phyloP scores from a whole-genome alignment of 192 early-diverging fungal genomes.

The Coemansia biformis region DNA sequence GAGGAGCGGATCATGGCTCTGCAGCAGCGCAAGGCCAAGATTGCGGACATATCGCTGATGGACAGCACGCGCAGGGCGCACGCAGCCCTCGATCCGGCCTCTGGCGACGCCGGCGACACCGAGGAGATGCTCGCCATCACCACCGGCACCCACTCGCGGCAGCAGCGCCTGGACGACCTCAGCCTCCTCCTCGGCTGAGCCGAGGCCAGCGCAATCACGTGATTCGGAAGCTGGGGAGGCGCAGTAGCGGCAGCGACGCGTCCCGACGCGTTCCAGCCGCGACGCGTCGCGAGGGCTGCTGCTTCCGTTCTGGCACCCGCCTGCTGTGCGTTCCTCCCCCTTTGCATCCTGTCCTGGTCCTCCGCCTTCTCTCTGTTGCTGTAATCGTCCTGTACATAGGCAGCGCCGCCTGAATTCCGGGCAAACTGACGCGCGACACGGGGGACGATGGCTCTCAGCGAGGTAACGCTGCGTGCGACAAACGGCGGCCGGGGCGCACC shows the following conservation, averaged over 20 bases:
- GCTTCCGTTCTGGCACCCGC: too few relatives aligned
- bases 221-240: neutral
- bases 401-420: too few relatives aligned
- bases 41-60: constrained; percentile 49
- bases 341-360: too few relatives aligned
- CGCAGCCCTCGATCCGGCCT: neutral
- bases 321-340: too few relatives aligned
- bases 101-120: constrained; percentile 8
- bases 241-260: too few relatives aligned
- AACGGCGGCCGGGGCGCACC: constrained; percentile 9
- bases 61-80: constrained; percentile 31
- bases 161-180: constrained; percentile 49
- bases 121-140: constrained; percentile 23
- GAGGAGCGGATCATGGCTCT: constrained; percentile 83
- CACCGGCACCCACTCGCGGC: constrained; percentile 40
- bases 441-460: constrained; percentile 34
- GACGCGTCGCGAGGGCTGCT: too few relatives aligned
- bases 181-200: constrained; percentile 28
- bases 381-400: too few relatives aligned
- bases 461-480: constrained; percentile 36
- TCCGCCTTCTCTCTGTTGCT: too few relatives aligned
- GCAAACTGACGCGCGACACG: too few relatives aligned
- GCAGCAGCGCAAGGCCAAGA: constrained; percentile 70
- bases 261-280: too few relatives aligned
- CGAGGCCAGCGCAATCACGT: neutral